Conservation (phyloP, 2,329 filamentous ascomycete genomes). For the Teratosphaeria nubilosa region DNA sequence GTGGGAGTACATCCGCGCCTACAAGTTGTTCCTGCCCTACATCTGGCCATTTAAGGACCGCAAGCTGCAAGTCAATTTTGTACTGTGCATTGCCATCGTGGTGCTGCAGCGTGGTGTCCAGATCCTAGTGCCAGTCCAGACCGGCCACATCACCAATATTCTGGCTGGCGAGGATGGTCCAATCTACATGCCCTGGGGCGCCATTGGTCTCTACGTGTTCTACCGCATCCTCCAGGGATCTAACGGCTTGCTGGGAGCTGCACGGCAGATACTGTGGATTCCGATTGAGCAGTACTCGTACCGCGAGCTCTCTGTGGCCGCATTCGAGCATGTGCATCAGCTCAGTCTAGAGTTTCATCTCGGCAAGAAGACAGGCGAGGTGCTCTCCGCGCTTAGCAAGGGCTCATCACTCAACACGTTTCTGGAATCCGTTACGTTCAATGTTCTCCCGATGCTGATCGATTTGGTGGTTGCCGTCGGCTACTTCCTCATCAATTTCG, state of each 20-base stretch:
- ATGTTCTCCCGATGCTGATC: slow-evolving; percentile 87
- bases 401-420: slow-evolving; percentile 94
- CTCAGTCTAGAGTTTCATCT: slow-evolving; percentile 94
- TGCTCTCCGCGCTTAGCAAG: slow-evolving; percentile 90
- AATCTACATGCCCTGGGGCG: slow-evolving; percentile 56
- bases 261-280: slow-evolving; percentile 82
- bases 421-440: slow-evolving; percentile 90
- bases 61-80: slow-evolving; percentile 64
- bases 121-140: slow-evolving; percentile 71
- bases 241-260: slow-evolving; percentile 74
- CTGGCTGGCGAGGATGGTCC: slow-evolving; percentile 50
- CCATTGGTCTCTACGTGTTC: slow-evolving; percentile 65
- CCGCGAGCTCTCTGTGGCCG: slow-evolving; percentile 82
- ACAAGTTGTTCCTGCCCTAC: slow-evolving; percentile 90
- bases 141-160: slow-evolving; percentile 67
- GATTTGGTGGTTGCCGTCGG: slow-evolving; percentile 78
- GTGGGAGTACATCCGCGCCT: slow-evolving; percentile 92
- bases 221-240: slow-evolving; percentile 78
- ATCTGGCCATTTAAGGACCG: slow-evolving; percentile 82
- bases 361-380: slow-evolving; percentile 91
- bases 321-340: slow-evolving; percentile 93
- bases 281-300: slow-evolving; percentile 96
- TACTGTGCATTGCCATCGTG: slow-evolving; percentile 73
- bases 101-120: slow-evolving; percentile 76
- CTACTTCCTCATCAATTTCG: slow-evolving; percentile 69